phyloP scores from a whole-genome alignment of 176 grass and related monocot genomes.

The Tuctoria greenei region DNA sequence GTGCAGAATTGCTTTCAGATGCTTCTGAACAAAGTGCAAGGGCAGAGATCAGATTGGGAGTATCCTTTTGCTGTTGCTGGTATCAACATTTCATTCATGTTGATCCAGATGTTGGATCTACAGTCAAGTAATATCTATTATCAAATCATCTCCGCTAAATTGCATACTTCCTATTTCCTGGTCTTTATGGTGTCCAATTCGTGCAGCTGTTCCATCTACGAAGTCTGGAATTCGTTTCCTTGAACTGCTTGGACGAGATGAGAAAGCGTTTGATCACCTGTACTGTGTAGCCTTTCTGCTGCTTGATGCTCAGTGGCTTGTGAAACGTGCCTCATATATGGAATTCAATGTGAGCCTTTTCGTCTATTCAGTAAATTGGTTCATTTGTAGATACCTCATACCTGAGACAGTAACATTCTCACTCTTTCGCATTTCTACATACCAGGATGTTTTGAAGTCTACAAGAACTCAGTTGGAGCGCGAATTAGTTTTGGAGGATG shows the following conservation, averaged over 20 bases:
- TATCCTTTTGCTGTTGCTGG: conserved; percentile 97
- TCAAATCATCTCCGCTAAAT: not conserved
- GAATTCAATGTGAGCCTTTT: conserved; percentile 75
- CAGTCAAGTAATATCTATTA: conserved; percentile 54
- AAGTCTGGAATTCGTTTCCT: conserved; percentile 75
- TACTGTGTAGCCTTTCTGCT: conserved; percentile 88
- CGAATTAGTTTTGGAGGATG: conserved; percentile 74
- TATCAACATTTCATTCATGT: conserved; percentile 96
- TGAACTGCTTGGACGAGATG: conserved; percentile 66
- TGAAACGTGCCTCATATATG: conserved; percentile 91
- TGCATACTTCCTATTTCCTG: not conserved
- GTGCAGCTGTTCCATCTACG: conserved; percentile 58
- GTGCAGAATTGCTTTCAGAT: conserved; percentile 69
- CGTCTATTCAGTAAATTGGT: not conserved
- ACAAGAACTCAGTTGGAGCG: conserved; percentile 82
- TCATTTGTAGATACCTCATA: not conserved
- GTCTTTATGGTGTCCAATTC: not conserved
- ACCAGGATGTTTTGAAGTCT: conserved; percentile 88
- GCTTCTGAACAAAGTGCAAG: conserved; percentile 79
- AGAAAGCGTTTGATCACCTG: conserved; percentile 81
- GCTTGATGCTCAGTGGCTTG: conserved; percentile 92
- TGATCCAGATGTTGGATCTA: conserved; percentile 90
- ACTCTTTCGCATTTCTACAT: conserved; percentile 6
- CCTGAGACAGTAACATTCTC: not conserved
- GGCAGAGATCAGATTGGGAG: conserved; percentile 81